Percentiles rank a stretch among this genome's conserved stretches.
These are phyloP conservation scores for Sextonia rubra DNA, from an alignment of 164 flowering plant species.

Conservation along the genomic window DNA sequence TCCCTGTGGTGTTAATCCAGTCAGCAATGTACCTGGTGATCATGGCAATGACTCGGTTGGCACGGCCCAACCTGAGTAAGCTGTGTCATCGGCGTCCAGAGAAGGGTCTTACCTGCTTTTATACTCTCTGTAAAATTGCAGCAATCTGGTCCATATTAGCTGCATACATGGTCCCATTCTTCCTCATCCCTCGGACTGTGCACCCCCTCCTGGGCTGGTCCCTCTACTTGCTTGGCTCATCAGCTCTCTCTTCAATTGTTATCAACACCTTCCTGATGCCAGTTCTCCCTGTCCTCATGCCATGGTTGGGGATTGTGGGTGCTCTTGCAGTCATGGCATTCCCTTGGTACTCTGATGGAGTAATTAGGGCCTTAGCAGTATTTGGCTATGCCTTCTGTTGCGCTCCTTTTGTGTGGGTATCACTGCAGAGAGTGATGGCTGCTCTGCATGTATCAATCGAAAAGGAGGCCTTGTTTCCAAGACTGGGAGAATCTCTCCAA, in stretches of 20 bases:
- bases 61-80: constrained; percentile 70
- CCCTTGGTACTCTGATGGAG: constrained; percentile 78
- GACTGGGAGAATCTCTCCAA: constrained; percentile 46
- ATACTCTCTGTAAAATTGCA: constrained; percentile 44
- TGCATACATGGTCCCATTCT: constrained; percentile 64
- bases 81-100: constrained; percentile 63
- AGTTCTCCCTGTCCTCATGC: constrained; percentile 47
- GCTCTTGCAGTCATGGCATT: constrained; percentile 78
- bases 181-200: constrained; percentile 68
- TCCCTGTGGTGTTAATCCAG: constrained; percentile 50
- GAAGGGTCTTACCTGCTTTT: constrained; percentile 43
- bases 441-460: constrained; percentile 60
- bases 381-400: constrained; percentile 74
- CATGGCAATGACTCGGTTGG: constrained; percentile 52
- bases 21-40: constrained; percentile 52
- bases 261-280: constrained; percentile 67
- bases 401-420: constrained; percentile 59
- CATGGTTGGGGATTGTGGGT: constrained; percentile 61
- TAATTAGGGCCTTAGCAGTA: constrained; percentile 60
- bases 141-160: constrained; percentile 68
- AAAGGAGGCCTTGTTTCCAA: constrained; percentile 61
- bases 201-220: constrained; percentile 91
- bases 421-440: constrained; percentile 46
- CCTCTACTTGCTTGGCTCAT: constrained; percentile 66
- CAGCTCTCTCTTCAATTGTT: constrained; percentile 49